A percentile compares a stretch with the other conserved stretches of the same genome.
These are phyloP conservation scores for Amauroascus verrucosus DNA, from an alignment of 2,329 filamentous ascomycete genomes.

Conservation along the genomic window DNA sequence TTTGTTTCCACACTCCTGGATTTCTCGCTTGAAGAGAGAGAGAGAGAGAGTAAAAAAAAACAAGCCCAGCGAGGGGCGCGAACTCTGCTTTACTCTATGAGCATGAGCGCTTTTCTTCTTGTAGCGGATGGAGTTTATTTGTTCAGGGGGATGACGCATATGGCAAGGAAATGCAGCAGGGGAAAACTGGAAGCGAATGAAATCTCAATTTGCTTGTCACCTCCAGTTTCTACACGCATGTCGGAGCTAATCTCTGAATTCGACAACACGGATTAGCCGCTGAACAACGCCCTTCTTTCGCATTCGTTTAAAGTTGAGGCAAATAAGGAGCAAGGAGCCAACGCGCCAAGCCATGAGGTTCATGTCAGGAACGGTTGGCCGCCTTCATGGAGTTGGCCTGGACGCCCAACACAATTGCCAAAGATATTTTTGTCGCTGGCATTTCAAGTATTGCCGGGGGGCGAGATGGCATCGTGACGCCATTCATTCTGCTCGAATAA, in stretches of 20 bases:
- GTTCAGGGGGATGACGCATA: not conserved
- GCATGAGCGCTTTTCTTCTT: not conserved
- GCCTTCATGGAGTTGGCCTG: too few species aligned
- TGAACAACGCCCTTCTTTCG: not conserved
- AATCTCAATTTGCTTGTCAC: not conserved
- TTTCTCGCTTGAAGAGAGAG: not conserved
- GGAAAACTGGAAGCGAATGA: not conserved
- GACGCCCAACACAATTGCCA: not conserved
- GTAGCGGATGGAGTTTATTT: not conserved
- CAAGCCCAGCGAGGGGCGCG: not conserved
- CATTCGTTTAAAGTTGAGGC: not conserved
- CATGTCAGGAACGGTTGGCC: too few species aligned
- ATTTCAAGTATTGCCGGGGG: too few species aligned
- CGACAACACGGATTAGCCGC: not conserved
- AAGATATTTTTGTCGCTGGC: too few species aligned
- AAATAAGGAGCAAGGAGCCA: not conserved
- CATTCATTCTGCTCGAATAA: too few species aligned
- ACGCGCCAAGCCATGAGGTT: too few species aligned
- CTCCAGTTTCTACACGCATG: not conserved
- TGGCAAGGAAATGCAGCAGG: not conserved
- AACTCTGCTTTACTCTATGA: not conserved
- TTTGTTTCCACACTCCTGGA: not conserved
- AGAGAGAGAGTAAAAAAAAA: too few species aligned
- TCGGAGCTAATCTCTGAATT: not conserved
- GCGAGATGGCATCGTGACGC: too few species aligned